These are phyloP conservation scores for Globisporangium lucens DNA, from an alignment of 352 stramenopile genomes.

Conservation along the genomic window DNA sequence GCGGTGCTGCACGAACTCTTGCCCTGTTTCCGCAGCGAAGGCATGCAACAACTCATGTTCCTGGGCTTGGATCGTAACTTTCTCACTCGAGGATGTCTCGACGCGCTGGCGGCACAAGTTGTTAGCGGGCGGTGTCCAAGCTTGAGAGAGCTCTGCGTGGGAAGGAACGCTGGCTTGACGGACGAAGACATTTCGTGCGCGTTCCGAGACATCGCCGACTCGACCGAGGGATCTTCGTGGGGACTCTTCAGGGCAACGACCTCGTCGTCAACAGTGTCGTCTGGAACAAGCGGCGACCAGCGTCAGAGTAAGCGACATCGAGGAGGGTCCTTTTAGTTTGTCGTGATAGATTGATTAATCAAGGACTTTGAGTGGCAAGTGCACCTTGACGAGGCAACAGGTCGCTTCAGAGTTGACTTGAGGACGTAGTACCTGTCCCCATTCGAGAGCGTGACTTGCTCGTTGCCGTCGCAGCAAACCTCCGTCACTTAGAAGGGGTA, in stretches of 20 bases:
- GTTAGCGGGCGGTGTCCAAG: slow-evolving; percentile 14
- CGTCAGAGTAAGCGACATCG: not conserved
- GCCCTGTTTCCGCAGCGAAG: slow-evolving; percentile 7
- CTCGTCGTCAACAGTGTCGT: not conserved
- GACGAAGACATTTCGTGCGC: slow-evolving; percentile 13
- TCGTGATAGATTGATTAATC: not conserved
- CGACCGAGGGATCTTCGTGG: slow-evolving; percentile 18
- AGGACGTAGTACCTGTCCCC: no score
- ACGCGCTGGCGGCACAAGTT: slow-evolving; percentile 15
- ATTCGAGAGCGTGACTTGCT: no score
- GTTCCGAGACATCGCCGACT: slow-evolving; percentile 21
- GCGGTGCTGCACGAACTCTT: slow-evolving; percentile 13
- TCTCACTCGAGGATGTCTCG: slow-evolving; percentile 18
- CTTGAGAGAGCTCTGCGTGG: slow-evolving; percentile 26
- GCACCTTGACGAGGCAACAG: not conserved
- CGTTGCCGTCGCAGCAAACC: no score
- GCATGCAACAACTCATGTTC: slow-evolving; percentile 18
- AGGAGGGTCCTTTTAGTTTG: not conserved
- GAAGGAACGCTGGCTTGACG: slow-evolving; percentile 20
- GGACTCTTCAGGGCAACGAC: slow-evolving; percentile 17
- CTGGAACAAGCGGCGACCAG: not conserved
- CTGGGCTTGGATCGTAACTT: slow-evolving; percentile 30
- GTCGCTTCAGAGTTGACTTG: no score
- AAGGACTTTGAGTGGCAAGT: not conserved
- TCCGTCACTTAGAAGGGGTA: no score